phyloP scores from a whole-genome alignment of 768 basidiomycete species.

The Leccinum olivaceopallidum region DNA sequence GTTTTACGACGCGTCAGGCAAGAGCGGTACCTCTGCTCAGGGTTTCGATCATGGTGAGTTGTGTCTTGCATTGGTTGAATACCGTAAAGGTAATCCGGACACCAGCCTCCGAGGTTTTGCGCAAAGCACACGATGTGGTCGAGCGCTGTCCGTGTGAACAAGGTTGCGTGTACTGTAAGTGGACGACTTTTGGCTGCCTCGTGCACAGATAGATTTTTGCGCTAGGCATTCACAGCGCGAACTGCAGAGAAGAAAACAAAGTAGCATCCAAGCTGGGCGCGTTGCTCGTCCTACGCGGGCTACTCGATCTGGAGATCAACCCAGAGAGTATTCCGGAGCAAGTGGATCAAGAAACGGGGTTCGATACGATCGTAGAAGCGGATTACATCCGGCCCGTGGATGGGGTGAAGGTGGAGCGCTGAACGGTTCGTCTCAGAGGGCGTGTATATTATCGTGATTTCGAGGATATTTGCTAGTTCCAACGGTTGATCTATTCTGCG shows the following conservation, averaged over 20 bases:
- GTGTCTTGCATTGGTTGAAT: background rate
- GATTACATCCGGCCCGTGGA: conserved; percentile 43
- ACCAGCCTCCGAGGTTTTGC: conserved; percentile 57
- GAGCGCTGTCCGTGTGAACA: conserved; percentile 63
- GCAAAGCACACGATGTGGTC: conserved; percentile 56
- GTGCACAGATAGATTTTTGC: background rate
- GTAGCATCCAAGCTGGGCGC: conserved; percentile 80
- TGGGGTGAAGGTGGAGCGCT: conserved; percentile 48
- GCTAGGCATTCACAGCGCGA: conserved; percentile 64
- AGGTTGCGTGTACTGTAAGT: conserved; percentile 72
- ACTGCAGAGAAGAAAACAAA: conserved; percentile 71
- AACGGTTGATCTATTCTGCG: background rate
- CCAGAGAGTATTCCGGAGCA: conserved; percentile 38
- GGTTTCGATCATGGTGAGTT: conserved; percentile 77
- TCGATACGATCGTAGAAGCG: conserved; percentile 58
- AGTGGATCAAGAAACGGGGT: conserved; percentile 29
- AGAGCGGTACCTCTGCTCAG: conserved; percentile 70
- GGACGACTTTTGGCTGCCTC: background rate
- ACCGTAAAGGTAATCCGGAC: background rate
- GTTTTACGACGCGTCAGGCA: conserved; percentile 74
- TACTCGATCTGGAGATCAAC: conserved; percentile 51
- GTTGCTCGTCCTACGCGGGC: conserved; percentile 56
- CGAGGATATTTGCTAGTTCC: background rate
- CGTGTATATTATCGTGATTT: background rate
- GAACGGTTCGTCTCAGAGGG: background rate